Percentiles rank a stretch among this genome's conserved stretches.
phyloP scores from a whole-genome alignment of 2,329 filamentous ascomycete genomes.

The Paecilomyces sp. region DNA sequence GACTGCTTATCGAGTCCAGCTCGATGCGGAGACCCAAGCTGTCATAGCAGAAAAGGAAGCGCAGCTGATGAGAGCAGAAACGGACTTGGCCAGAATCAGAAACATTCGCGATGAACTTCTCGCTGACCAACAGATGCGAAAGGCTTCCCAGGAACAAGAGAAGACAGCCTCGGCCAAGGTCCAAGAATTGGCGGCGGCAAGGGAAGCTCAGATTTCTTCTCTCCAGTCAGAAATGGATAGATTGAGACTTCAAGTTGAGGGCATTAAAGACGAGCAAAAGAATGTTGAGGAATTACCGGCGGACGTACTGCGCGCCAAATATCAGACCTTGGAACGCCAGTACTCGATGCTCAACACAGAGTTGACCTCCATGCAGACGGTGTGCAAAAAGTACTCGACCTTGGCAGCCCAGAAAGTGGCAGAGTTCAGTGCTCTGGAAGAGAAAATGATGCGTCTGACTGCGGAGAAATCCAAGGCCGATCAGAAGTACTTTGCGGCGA shows the following conservation, averaged over 20 bases:
- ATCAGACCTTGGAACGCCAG: slow-evolving; percentile 68
- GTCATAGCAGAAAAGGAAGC: slow-evolving; percentile 72
- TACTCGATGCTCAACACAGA: slow-evolving; percentile 81
- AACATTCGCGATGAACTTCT: slow-evolving; percentile 77
- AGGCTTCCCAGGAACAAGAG: slow-evolving; percentile 71
- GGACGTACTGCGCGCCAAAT: slow-evolving; percentile 68
- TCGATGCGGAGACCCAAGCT: slow-evolving; percentile 72
- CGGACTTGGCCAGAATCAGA: slow-evolving; percentile 78
- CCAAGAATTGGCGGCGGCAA: slow-evolving; percentile 70
- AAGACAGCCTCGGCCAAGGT: slow-evolving; percentile 63
- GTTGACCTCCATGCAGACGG: slow-evolving; percentile 78
- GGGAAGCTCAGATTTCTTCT: slow-evolving; percentile 71
- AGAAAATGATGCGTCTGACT: slow-evolving; percentile 63
- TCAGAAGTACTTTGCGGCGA: slow-evolving; percentile 93
- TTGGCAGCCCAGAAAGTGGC: slow-evolving; percentile 80
- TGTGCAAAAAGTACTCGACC: slow-evolving; percentile 82
- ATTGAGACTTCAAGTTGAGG: slow-evolving; percentile 51
- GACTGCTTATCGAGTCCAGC: slow-evolving; percentile 68
- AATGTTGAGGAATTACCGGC: slow-evolving; percentile 53
- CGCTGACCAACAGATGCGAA: slow-evolving; percentile 73
- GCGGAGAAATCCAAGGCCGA: slow-evolving; percentile 95
- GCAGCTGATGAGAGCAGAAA: slow-evolving; percentile 71
- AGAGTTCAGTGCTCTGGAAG: slow-evolving; percentile 68
- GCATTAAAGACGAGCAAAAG: slow-evolving; percentile 30
- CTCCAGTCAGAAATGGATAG: slow-evolving; percentile 78